Evolutionary conservation across 2,329 filamentous ascomycete species (phyloP).

Genomic region (Fusarium sp.): DNA sequence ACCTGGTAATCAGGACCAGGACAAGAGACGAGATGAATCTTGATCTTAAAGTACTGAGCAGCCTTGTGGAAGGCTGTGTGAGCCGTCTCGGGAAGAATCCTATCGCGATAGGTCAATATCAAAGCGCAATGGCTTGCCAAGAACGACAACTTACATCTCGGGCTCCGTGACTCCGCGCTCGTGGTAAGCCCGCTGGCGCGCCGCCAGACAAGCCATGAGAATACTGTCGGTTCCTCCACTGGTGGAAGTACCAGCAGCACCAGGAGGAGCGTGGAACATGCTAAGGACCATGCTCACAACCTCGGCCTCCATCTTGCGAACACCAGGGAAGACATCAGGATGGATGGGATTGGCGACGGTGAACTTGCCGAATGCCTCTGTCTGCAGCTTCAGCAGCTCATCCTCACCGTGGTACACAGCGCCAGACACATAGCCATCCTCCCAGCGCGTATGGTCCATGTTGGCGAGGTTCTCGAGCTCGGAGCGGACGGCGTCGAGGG

Average conservation of each 20-base stretch:
- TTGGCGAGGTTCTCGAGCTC: constrained; percentile 82
- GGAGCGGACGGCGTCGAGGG: constrained; percentile 78
- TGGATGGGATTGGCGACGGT: constrained; percentile 97
- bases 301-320: constrained; percentile 99
- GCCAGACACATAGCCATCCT: constrained; percentile 93
- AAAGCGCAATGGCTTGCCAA: background rate
- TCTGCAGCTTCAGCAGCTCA: constrained; percentile 83
- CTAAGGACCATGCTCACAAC: constrained; percentile 93
- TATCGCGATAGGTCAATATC: constrained; percentile 48
- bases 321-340: constrained; percentile 96
- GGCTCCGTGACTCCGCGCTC: constrained; percentile 92
- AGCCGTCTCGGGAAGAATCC: constrained; percentile 92
- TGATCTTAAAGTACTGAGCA: constrained; percentile 95
- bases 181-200: constrained; percentile 85
- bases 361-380: constrained; percentile 93
- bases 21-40: constrained; percentile 87
- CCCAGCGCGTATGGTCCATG: constrained; percentile 96
- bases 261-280: constrained; percentile 89
- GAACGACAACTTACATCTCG: constrained; percentile 77
- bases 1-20: constrained; percentile 89
- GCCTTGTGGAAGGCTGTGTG: constrained; percentile 98
- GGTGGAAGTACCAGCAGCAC: constrained; percentile 87
- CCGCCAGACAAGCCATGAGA: constrained; percentile 91
- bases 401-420: constrained; percentile 96
- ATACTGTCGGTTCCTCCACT: constrained; percentile 97